phyloP scores from a whole-genome alignment of 805 yeast species.

The Kodamaea kaohsiungensis region DNA sequence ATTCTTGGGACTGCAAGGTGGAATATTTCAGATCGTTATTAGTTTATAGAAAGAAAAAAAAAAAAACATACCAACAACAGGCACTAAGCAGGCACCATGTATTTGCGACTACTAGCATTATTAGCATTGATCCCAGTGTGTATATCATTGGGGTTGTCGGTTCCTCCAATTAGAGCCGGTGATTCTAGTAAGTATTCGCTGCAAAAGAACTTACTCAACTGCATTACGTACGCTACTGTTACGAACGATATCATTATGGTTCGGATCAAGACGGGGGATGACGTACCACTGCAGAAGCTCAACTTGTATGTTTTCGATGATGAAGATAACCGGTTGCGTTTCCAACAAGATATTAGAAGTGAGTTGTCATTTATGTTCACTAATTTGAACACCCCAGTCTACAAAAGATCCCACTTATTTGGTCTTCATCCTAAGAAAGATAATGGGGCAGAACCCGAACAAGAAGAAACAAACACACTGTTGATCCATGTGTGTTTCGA shows the following conservation, averaged over 20 bases:
- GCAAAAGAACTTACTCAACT: slow-evolving; percentile 30
- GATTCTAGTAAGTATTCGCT: slow-evolving; percentile 32
- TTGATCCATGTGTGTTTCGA: slow-evolving; percentile 43
- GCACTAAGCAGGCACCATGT: neutral
- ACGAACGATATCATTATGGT: slow-evolving; percentile 40
- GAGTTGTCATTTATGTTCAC: slow-evolving; percentile 37
- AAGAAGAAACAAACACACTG: slow-evolving; percentile 16
- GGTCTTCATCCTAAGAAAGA: neutral
- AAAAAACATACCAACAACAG: neutral
- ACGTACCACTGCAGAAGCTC: slow-evolving; percentile 32
- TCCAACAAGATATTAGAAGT: slow-evolving; percentile 29
- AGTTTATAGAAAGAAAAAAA: neutral
- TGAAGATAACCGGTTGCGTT: slow-evolving; percentile 36
- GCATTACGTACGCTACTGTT: slow-evolving; percentile 37
- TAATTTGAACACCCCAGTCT: slow-evolving; percentile 32
- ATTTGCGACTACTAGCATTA: slow-evolving; percentile 5
- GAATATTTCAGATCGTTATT: slow-evolving; percentile 2
- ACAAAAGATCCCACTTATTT: slow-evolving; percentile 1
- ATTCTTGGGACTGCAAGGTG: neutral
- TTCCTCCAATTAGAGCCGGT: slow-evolving; percentile 36
- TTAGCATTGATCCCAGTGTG: slow-evolving; percentile 1
- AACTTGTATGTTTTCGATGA: slow-evolving; percentile 40
- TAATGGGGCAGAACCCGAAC: slow-evolving; percentile 8
- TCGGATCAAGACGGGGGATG: slow-evolving; percentile 31
- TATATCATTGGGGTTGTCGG: slow-evolving; percentile 29